Evolutionary conservation across 257 asterid genomes (phyloP), one percentile per base, ranked within the genome.

Genomic region (Mitragyna speciosa): DNA sequence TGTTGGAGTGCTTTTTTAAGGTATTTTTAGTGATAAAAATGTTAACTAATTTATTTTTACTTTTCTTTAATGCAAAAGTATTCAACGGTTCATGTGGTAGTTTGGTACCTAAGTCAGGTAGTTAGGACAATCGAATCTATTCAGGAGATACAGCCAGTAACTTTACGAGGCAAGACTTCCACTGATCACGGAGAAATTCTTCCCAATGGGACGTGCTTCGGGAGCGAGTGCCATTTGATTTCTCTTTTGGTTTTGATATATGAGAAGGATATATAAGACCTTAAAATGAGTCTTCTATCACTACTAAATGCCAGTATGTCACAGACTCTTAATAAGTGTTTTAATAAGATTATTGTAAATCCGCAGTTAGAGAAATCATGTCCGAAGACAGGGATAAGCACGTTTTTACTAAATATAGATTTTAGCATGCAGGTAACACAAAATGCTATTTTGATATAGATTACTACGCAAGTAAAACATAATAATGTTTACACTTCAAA

Each of bases 101-200:
- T 86, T 83, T 54, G 78, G 79, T 80, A 31, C 78, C 67, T 14
- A 49, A 17, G 26, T 56, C 36, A 70, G 80, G 87, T 79, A 63
- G 85, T 87, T 85, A 59, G 76, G 72, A 70, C 67, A 54, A 51
- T 26, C 76, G 79, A 87, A 80, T 85, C 77, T 71, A 75, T 14
- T 12, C 4, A 43, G 64, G 56, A 45, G 79, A 66, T 31, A n/a
- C 73, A 17, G 28, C 11, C 75, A 28, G 41, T 11, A 12, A 16
- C 74, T 73, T 88, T 83, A 68, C 73, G 19, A 72, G 66, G 43
- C 88, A 85, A 86, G 73, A 49, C 61, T 76, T 77, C 92, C 96
- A 72, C 83, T 75, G 81, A 89, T 90, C 78, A 83, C 88, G 92
- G 83, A 78, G 63, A 54, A 10, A 43, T 49, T 14, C 70, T 33